These are phyloP conservation scores for Puccinia triticina DNA, from an alignment of 1,284 basidiomycete species.

Conservation along the genomic window DNA sequence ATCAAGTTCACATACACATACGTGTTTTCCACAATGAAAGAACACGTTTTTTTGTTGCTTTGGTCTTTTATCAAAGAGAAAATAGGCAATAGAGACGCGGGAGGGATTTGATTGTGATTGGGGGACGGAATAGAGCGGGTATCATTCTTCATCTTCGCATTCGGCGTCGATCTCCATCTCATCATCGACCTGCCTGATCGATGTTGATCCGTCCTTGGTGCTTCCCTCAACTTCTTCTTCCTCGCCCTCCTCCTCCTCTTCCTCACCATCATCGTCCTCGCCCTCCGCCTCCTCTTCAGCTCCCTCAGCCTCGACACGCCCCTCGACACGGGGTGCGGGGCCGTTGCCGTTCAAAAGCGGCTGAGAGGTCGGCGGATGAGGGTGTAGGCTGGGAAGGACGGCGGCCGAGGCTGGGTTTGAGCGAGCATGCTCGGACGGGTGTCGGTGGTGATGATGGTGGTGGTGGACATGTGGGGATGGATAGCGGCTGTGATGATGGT, in stretches of 20 bases:
- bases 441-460: slow-evolving; percentile 31
- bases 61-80: neutral
- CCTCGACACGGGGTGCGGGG: too few species aligned
- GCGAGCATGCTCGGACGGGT: slow-evolving; percentile 10
- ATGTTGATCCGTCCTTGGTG: slow-evolving; percentile 14
- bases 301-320: slow-evolving; percentile 8
- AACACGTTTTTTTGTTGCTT: neutral
- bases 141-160: slow-evolving; percentile 21
- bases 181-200: slow-evolving; percentile 3
- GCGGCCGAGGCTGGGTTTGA: slow-evolving; percentile 10
- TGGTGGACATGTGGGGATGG: slow-evolving; percentile 35
- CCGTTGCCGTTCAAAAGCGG: slow-evolving; percentile 34
- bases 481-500: slow-evolving; percentile 34
- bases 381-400: slow-evolving; percentile 3
- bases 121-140: neutral
- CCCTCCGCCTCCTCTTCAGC: slow-evolving; percentile 47
- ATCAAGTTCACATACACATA: neutral
- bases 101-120: neutral
- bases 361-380: neutral
- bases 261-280: slow-evolving; percentile 45
- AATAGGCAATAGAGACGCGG: neutral
- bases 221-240: slow-evolving; percentile 47
- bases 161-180: slow-evolving; percentile 32
- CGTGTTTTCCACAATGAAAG: neutral
- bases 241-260: slow-evolving; percentile 51